A percentile compares a stretch with the other conserved stretches of the same genome.
phyloP scores from a whole-genome alignment of 768 basidiomycete species.

The Termitomyces sp. region DNA sequence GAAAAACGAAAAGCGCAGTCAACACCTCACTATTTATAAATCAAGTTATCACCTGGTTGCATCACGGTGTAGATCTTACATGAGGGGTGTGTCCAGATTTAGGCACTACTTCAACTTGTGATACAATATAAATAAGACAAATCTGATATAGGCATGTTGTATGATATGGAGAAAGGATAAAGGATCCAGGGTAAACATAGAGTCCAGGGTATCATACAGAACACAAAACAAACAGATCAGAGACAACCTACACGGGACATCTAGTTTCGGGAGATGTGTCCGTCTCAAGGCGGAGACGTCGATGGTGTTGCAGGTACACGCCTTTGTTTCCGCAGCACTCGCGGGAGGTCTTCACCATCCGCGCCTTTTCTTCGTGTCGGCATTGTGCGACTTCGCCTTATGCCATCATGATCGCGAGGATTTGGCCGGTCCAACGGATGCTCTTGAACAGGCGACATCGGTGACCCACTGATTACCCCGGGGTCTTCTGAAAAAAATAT shows the following conservation, averaged over 20 bases:
- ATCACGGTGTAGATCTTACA: not conserved
- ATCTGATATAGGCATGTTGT: conserved; percentile 10
- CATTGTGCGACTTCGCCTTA: conserved; percentile 65
- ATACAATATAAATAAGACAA: conserved; percentile 9
- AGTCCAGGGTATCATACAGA: conserved; percentile 22
- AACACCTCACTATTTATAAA: not conserved
- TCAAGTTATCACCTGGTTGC: conserved; percentile 1
- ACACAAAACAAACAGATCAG: conserved; percentile 2
- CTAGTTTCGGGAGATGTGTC: conserved; percentile 9
- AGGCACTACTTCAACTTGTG: not conserved
- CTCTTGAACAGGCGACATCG: conserved; percentile 53
- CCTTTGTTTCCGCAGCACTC: conserved; percentile 53
- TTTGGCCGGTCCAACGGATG: conserved; percentile 29
- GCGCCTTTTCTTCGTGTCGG: conserved; percentile 43
- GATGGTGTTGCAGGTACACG: conserved; percentile 40
- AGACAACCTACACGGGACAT: conserved; percentile 1
- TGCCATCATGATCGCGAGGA: conserved; percentile 21
- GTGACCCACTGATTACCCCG: conserved; percentile 38
- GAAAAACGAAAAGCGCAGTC: not conserved
- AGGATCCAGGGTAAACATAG: conserved; percentile 20
- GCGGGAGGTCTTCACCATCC: conserved; percentile 33
- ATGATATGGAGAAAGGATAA: conserved; percentile 2
- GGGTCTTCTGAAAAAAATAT: conserved; percentile 14
- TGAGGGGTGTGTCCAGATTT: not conserved
- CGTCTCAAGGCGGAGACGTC: conserved; percentile 21